These are phyloP conservation scores for Eutrema yunnanense DNA, from an alignment of 345 rosid species.

Conservation along the genomic window DNA sequence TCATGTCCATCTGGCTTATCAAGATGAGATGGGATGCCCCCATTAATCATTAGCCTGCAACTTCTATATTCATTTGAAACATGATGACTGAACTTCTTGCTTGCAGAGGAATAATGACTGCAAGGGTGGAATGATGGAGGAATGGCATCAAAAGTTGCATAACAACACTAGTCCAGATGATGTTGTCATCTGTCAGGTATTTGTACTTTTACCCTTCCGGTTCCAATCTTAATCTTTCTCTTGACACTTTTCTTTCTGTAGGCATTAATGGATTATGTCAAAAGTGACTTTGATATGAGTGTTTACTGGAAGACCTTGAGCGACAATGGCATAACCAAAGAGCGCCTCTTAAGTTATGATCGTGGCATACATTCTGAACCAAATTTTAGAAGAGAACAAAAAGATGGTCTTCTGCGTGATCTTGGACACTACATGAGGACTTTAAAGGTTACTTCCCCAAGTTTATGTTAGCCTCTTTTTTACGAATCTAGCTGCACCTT, in stretches of 20 bases:
- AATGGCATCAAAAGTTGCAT: conserved; percentile 99
- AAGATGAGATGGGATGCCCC: not conserved
- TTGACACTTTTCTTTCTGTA: conserved; percentile 33
- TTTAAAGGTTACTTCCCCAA: conserved; percentile 61
- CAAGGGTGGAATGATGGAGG: conserved; percentile 99
- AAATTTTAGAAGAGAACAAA: conserved; percentile 70
- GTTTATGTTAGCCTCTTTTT: not conserved
- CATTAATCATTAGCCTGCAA: conserved; percentile 9
- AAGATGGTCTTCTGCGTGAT: conserved; percentile 80
- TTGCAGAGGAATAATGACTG: conserved; percentile 84
- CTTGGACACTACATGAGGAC: conserved; percentile 95
- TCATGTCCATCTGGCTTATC: conserved; percentile 1
- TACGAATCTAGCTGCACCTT: conserved; percentile 8
- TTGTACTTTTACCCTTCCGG: not conserved
- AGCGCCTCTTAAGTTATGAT: conserved; percentile 92
- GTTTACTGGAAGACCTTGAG: conserved; percentile 97
- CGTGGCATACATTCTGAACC: conserved; percentile 94
- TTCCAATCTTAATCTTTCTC: not conserved
- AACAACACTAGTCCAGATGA: conserved; percentile 99
- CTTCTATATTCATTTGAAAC: conserved; percentile 7
- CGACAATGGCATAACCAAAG: conserved; percentile 89
- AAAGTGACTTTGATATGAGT: conserved; percentile 68
- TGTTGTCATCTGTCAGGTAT: conserved; percentile 94
- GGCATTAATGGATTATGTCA: conserved; percentile 84
- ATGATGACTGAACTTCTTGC: conserved; percentile 4